Evolutionary conservation across 129 eudicot species (phyloP), one percentile per base, ranked within the genome.

Genomic region (Artemisia argyi): DNA sequence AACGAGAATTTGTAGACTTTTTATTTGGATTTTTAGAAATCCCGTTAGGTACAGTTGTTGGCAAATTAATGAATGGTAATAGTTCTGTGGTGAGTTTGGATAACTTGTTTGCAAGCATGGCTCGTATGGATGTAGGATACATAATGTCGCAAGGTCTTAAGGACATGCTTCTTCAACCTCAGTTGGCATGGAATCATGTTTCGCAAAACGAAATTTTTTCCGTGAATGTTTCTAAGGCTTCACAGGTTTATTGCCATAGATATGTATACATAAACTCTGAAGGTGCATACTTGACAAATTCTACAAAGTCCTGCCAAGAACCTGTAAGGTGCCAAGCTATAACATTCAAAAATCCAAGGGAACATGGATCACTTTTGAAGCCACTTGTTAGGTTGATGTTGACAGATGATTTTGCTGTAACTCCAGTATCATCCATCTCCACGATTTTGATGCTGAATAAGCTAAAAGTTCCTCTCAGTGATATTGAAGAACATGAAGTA

Each of bases 1-100:
- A 53, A 49, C 77, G 75, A 10, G 85, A 85, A 50, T 78, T 85
- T 30, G 64, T 59, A 2, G 81, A 84, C 17, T 81, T 80, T 56
- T 69, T 80, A 11, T 80, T 84, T 2, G 52, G 72, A 18, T 20
- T 77, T 49, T 65, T 80, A 7, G 62, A 65, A 1, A 60, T 84
- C 17, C 73, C 83, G 0, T 22, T 84, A 24, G 85, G 76, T 42
- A 52, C 56, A 0, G 53, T 84, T 9, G 7, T 53, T 0, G 63
- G 73, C 22, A 53, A 57, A 9, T 28, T 69, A 30, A 52, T 52
- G 73, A 51, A 52, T 30, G 62, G 71, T 0, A n/a, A 55, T 28
- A n/a, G 42, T 49, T 9, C 24, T 9, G 1, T 51, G 0, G 11
- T 20, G 1, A n/a, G 78, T 49, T 6, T 78, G n/a, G 69, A 47